Conservation (phyloP, 1,139 yeast species). For the Scheffersomyces parashehatae region DNA sequence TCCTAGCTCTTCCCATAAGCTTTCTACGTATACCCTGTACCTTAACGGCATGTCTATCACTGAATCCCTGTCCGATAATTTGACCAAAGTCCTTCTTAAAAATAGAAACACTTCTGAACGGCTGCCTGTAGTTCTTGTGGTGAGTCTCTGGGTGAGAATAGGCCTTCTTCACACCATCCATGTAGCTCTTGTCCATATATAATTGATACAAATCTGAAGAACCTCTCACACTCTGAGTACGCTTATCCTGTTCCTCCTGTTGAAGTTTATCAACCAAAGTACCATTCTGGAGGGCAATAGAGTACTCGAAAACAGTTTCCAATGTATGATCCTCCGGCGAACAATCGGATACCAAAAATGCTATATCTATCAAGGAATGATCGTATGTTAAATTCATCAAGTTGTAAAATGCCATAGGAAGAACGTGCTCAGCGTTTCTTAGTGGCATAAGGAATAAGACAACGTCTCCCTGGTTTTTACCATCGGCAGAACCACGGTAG, state of each 20-base stretch:
- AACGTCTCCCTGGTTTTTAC: conserved; percentile 59
- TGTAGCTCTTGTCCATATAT: conserved; percentile 70
- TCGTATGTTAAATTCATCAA: conserved; percentile 85
- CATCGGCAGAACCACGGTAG: conserved; percentile 56
- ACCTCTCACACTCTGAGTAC: conserved; percentile 39
- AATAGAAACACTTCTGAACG: conserved; percentile 75
- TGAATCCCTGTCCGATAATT: conserved; percentile 82
- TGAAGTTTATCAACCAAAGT: conserved; percentile 55
- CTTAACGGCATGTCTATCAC: conserved; percentile 85
- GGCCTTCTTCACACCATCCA: conserved; percentile 55
- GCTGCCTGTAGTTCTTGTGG: conserved; percentile 64
- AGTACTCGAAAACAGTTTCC: conserved; percentile 63
- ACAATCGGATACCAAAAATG: conserved; percentile 83
- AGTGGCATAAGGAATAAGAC: conserved; percentile 75
- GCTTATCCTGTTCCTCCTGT: conserved; percentile 35
- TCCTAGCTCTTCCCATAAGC: conserved; percentile 87
- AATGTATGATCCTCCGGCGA: conserved; percentile 74
- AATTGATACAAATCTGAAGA: conserved; percentile 62
- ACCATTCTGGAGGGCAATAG: conserved; percentile 70
- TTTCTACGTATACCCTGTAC: conserved; percentile 88
- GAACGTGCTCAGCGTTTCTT: conserved; percentile 76
- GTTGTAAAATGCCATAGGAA: conserved; percentile 82
- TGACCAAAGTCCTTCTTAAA: conserved; percentile 86
- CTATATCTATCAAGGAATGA: conserved; percentile 77
- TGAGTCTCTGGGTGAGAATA: conserved; percentile 55